These are phyloP conservation scores for Solanum hybrid DNA, from an alignment of 305 asterid species.

Conservation along the genomic window DNA sequence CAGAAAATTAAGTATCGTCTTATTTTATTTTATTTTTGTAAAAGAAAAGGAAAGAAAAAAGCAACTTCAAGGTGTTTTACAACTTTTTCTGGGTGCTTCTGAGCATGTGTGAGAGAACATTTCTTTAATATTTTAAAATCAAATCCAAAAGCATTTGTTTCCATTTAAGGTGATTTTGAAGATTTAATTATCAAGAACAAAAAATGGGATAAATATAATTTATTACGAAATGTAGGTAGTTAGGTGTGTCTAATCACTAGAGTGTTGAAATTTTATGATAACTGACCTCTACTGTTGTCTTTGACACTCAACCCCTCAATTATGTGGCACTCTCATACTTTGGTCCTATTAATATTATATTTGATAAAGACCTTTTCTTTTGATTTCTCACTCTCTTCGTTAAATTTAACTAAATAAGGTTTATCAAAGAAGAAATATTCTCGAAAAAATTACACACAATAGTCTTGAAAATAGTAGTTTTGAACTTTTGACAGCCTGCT, in stretches of 20 bases:
- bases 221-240: slow-evolving; percentile 25
- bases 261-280: neutral
- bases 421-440: neutral
- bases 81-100: neutral
- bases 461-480: neutral
- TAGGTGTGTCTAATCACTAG: slow-evolving; percentile 41
- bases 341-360: neutral
- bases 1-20: neutral
- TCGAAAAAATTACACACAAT: accelerated
- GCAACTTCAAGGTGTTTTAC: neutral
- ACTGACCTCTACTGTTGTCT: neutral
- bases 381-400: neutral
- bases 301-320: neutral
- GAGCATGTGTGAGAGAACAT: slow-evolving; percentile 1
- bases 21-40: neutral
- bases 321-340: neutral
- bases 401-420: neutral
- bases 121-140: neutral
- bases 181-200: neutral
- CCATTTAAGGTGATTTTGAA: neutral
- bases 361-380: neutral
- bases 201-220: neutral
- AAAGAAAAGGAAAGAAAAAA: neutral
- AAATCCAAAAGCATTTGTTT: neutral
- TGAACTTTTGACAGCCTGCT: neutral